Evolutionary conservation across 805 yeast genomes (phyloP).

Genomic region (Metschnikowia koreensis): DNA sequence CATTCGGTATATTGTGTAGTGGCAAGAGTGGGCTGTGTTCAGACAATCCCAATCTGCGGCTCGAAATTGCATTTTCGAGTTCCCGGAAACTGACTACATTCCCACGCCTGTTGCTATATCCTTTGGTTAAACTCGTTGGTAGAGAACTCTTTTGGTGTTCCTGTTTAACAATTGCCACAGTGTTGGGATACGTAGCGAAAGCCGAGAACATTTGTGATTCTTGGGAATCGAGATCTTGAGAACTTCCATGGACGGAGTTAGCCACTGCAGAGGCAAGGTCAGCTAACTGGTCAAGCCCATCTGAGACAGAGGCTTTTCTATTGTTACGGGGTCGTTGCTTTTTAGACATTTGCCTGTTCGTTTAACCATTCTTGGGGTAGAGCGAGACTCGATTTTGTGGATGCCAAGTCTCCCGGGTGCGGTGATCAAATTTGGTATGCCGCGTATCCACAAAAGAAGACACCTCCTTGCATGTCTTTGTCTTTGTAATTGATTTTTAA

Average conservation of each 20-base stretch:
- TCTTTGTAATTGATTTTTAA: too few species aligned
- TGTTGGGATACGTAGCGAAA: conserved; percentile 2
- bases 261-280: conserved; percentile 24
- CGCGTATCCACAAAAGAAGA: background rate
- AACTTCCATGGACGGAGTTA: conserved; percentile 1
- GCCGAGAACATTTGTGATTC: background rate
- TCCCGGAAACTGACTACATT: background rate
- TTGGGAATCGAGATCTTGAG: background rate
- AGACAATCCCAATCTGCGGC: conserved; percentile 1
- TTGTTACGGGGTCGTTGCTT: background rate
- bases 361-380: background rate
- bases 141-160: background rate
- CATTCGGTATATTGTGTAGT: background rate
- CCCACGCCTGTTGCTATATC: background rate
- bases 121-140: background rate
- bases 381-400: conserved; percentile 2
- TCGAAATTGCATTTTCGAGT: conserved; percentile 1
- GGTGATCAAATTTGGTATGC: background rate
- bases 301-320: conserved; percentile 5
- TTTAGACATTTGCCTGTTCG: background rate
- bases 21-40: conserved; percentile 9
- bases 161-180: background rate
- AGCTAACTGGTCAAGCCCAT: conserved; percentile 25
- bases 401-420: conserved; percentile 7
- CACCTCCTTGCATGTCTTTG: background rate